Base-by-base conservation (phyloP, 2,329 filamentous ascomycete species). In the Nemania bipapillata region DNA sequence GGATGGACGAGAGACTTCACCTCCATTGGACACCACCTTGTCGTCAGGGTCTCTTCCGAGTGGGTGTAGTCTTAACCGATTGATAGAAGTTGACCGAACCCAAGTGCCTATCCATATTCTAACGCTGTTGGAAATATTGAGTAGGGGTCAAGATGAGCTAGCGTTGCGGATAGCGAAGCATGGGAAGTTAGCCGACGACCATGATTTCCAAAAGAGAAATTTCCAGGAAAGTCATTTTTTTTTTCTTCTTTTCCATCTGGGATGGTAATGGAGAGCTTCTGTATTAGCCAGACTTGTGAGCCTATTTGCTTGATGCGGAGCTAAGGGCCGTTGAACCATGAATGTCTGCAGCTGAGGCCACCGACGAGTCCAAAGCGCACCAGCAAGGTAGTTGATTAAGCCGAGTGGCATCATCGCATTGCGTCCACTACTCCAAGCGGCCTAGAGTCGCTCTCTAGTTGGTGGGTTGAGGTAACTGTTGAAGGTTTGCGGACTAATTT, bases 301-400 rank as follows among this genome's bases (percentile, higher is more conserved):
- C 40, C 58, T 28, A 63, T 63, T 56, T 24, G 35, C 37, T 62
- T 40, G 47, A 66, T 62, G 40, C 63, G 60, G 58, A 64, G 66
- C 66, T 65, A 69, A 54, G 59, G 56, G 59, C 66, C 69, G 69
- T 71, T 71, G 66, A 65, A 58, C 60, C 55, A 66, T 30, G 52
- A 62, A 40, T 30, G 35, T 63, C 60, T 64, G 56, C 54, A 62
- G 58, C 47, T 63, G 53, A 68, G 65, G 58, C 65, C 63, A 53
- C 69, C 52, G 65, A 58, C 28, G 42, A 62, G 26, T 32, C 52
- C 52, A 66, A 40, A 20, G 26, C 49, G 32, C 49, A 50, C 57
- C n/a, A 52, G 47, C 40, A 64, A 66, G 56, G 45, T 54, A 65
- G 63, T 55, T 63, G 53, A 50, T 56, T n/a, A 56, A 60, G 61